A percentile compares a stretch with the other conserved stretches of the same genome.
Evolutionary conservation across 1,284 basidiomycete genomes (phyloP).

Genomic region (Pseudozyma sp.): DNA sequence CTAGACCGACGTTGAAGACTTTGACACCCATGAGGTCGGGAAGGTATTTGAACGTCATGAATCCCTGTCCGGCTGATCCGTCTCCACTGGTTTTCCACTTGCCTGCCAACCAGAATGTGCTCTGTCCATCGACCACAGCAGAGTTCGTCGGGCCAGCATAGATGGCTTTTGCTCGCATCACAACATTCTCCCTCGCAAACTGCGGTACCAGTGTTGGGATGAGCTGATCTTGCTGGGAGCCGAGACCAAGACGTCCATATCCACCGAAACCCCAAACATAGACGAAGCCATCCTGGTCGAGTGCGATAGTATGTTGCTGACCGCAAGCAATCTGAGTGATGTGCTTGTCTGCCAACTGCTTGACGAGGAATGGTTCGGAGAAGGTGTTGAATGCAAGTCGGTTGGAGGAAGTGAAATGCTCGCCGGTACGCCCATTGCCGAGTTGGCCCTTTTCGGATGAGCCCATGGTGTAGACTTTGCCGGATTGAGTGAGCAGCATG

Average conservation of each 20-base stretch:
- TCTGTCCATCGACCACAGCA: constrained; percentile 83
- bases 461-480: constrained; percentile 86
- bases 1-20: constrained; percentile 74
- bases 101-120: constrained; percentile 77
- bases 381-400: constrained; percentile 86
- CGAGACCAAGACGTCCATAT: constrained; percentile 72
- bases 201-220: constrained; percentile 59
- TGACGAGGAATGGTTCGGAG: constrained; percentile 75
- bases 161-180: constrained; percentile 77
- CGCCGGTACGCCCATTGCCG: constrained; percentile 89
- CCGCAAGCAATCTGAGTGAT: constrained; percentile 86
- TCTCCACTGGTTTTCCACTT: constrained; percentile 93
- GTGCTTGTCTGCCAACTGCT: constrained; percentile 77
- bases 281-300: constrained; percentile 79
- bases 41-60: constrained; percentile 57
- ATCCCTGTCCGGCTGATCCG: constrained; percentile 72
- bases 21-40: constrained; percentile 64
- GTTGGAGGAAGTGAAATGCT: constrained; percentile 84
- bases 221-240: constrained; percentile 82
- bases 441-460: constrained; percentile 93
- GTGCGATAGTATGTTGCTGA: constrained; percentile 83
- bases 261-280: constrained; percentile 74
- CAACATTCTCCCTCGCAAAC: constrained; percentile 72
- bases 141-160: constrained; percentile 84
- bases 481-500: constrained; percentile 80